Percentiles rank a stretch among this genome's conserved stretches.
phyloP scores from a whole-genome alignment of 768 basidiomycete species.

The Termitomyces sp. region DNA sequence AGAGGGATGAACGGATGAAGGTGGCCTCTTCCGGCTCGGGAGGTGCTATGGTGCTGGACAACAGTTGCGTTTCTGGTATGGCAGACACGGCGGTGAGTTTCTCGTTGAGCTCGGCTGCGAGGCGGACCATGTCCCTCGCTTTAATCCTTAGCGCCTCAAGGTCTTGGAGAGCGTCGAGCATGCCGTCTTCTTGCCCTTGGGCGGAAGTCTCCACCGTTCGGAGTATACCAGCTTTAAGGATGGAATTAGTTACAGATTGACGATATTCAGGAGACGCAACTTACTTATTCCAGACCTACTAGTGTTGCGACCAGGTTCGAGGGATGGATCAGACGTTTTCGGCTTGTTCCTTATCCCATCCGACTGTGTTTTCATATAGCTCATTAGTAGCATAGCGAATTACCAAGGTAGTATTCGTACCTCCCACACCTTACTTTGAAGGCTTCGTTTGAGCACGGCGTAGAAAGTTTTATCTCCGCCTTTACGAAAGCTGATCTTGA shows the following conservation, averaged over 20 bases:
- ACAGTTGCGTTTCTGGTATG: slow-evolving; percentile 15
- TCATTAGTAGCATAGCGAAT: not conserved
- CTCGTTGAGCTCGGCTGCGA: slow-evolving; percentile 85
- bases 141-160: slow-evolving; percentile 88
- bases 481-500: slow-evolving; percentile 87
- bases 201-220: slow-evolving; percentile 66
- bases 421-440: slow-evolving; percentile 77
- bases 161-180: slow-evolving; percentile 78
- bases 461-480: slow-evolving; percentile 89
- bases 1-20: slow-evolving; percentile 83
- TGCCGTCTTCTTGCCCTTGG: slow-evolving; percentile 54
- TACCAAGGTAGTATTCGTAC: slow-evolving; percentile 21
- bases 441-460: slow-evolving; percentile 60
- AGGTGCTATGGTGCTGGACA: slow-evolving; percentile 18
- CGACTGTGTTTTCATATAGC: slow-evolving; percentile 6
- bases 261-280: slow-evolving; percentile 21
- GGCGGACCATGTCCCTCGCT: slow-evolving; percentile 87
- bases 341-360: slow-evolving; percentile 12
- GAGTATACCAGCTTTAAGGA: slow-evolving; percentile 55
- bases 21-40: slow-evolving; percentile 77
- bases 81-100: slow-evolving; percentile 51
- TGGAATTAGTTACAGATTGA: not conserved
- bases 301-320: slow-evolving; percentile 5
- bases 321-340: not conserved
- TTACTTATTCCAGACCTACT: slow-evolving; percentile 49